Conservation (phyloP, 2,329 filamentous ascomycete genomes). For the Rutstroemia sp. region DNA sequence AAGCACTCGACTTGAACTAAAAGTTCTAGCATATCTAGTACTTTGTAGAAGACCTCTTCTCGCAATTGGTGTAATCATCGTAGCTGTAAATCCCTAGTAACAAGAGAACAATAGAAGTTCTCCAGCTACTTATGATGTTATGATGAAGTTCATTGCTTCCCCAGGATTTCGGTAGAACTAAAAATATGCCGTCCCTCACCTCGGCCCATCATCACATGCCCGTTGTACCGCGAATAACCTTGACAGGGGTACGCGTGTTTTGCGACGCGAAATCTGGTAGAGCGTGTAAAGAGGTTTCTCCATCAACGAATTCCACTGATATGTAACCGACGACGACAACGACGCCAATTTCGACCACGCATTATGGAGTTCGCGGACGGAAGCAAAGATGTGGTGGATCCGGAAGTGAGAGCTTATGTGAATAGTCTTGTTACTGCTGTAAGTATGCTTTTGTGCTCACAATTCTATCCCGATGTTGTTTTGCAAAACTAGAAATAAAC, state of each 20-base stretch:
- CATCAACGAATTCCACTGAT: neutral
- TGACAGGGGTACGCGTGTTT: slow-evolving; percentile 9
- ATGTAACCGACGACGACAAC: neutral
- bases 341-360: neutral
- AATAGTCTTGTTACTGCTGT: slow-evolving; percentile 87
- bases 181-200: neutral
- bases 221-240: neutral
- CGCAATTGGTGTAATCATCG: slow-evolving; percentile 24
- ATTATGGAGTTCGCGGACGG: slow-evolving; percentile 49
- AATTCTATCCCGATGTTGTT: slow-evolving; percentile 8
- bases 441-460: slow-evolving; percentile 9
- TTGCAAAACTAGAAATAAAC: neutral
- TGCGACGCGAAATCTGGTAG: neutral
- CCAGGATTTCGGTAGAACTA: slow-evolving; percentile 2
- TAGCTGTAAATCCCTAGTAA: neutral
- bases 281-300: slow-evolving; percentile 19
- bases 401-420: slow-evolving; percentile 87
- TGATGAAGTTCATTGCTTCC: neutral
- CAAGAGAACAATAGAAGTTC: neutral
- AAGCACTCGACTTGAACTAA: slow-evolving; percentile 60
- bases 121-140: neutral
- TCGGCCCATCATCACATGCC: neutral
- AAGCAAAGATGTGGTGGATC: slow-evolving; percentile 63
- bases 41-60: slow-evolving; percentile 20
- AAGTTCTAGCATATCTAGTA: slow-evolving; percentile 39